These are phyloP conservation scores for Chalaropsis thielavioides DNA, from an alignment of 2,329 filamentous ascomycete genomes.

Conservation along the genomic window DNA sequence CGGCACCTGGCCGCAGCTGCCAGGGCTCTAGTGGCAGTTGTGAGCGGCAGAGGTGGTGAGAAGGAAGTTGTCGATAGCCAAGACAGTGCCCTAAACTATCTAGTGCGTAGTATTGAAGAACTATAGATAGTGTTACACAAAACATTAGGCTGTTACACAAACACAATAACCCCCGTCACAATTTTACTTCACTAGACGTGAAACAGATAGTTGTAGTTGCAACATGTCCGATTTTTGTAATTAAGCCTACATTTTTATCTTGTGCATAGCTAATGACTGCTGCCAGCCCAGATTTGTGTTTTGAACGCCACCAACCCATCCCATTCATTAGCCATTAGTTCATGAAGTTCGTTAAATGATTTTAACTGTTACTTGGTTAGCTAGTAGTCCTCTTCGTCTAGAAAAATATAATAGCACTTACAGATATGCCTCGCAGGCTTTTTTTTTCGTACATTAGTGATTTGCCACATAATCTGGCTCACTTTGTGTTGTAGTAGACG, in stretches of 20 bases:
- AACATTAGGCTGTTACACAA: neutral
- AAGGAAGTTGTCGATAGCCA: neutral
- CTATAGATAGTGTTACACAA: slow-evolving; percentile 27
- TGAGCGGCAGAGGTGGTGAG: slow-evolving; percentile 21
- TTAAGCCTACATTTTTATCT: neutral
- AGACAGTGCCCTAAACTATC: slow-evolving; percentile 35
- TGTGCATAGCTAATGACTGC: neutral
- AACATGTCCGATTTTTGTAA: neutral
- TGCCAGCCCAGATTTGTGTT: neutral
- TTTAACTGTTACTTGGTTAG: neutral
- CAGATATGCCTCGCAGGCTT: neutral
- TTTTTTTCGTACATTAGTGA: neutral
- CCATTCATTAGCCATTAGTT: neutral
- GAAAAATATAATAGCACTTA: neutral
- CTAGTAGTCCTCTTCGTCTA: neutral
- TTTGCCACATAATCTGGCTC: neutral
- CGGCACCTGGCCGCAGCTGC: slow-evolving; percentile 36
- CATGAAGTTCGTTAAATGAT: slow-evolving; percentile 1
- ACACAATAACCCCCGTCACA: neutral
- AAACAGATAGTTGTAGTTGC: neutral
- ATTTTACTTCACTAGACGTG: no score
- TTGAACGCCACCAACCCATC: neutral
- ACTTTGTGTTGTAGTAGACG: neutral
- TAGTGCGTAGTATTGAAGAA: slow-evolving; percentile 45
- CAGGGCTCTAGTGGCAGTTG: slow-evolving; percentile 27